Conservation (phyloP, 352 stramenopile genomes). For the Pythium rishiriense region DNA sequence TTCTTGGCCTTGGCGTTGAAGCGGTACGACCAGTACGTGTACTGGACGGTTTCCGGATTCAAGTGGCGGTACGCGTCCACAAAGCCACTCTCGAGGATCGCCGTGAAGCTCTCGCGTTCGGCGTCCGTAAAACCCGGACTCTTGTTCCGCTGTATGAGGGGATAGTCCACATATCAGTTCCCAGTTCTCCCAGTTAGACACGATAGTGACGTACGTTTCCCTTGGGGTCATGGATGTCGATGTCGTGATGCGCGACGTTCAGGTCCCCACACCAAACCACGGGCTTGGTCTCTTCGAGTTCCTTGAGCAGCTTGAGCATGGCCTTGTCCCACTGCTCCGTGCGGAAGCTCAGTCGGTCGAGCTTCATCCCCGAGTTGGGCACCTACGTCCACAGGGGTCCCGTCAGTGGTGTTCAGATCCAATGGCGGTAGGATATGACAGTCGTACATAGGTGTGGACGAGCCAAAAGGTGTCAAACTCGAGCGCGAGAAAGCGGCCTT, state of each 20-base stretch:
- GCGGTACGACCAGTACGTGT: constrained; percentile 84
- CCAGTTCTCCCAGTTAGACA: too few species aligned
- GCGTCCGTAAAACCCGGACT: constrained; percentile 79
- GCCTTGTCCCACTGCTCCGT: constrained; percentile 78
- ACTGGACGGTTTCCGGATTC: constrained; percentile 62
- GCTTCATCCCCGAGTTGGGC: constrained; percentile 68
- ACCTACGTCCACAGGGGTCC: constrained; percentile 31
- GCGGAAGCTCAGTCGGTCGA: constrained; percentile 73
- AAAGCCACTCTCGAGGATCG: constrained; percentile 61
- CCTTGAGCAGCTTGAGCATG: constrained; percentile 66
- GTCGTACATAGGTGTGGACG: constrained; percentile 76
- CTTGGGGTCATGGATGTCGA: constrained; percentile 88
- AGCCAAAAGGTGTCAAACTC: constrained; percentile 80
- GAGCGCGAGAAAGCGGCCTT: constrained; percentile 78
- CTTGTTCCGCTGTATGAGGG: constrained; percentile 54
- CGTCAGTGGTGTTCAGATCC: too few species aligned
- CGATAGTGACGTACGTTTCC: constrained; percentile 46
- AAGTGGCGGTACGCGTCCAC: constrained; percentile 75
- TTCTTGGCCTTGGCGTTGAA: constrained; percentile 78
- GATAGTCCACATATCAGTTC: too few species aligned
- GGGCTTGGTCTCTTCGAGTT: constrained; percentile 73
- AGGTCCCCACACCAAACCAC: constrained; percentile 86
- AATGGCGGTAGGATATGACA: too few species aligned
- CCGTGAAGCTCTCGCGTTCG: constrained; percentile 73
- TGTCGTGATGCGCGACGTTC: constrained; percentile 87